phyloP scores from a whole-genome alignment of 164 flowering plant genomes.

The Echeveria elegans region DNA sequence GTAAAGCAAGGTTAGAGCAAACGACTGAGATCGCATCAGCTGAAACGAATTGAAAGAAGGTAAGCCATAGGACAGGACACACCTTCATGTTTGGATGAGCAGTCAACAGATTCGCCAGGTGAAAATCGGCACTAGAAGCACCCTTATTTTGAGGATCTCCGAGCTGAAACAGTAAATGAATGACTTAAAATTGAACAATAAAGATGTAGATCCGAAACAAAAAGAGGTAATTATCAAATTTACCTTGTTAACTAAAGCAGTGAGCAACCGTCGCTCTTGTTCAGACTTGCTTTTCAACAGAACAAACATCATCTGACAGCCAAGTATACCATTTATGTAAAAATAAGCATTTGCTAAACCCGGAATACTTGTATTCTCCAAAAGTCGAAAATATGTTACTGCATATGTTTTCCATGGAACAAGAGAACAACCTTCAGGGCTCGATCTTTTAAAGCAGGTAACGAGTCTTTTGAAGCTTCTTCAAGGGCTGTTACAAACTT shows the following conservation, averaged over 20 bases:
- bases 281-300: conserved; percentile 77
- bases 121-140: conserved; percentile 86
- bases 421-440: conserved; percentile 62
- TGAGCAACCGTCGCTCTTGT: conserved; percentile 81
- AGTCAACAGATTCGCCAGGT: conserved; percentile 64
- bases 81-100: conserved; percentile 99
- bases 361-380: not conserved
- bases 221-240: conserved; percentile 9
- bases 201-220: not conserved
- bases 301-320: conserved; percentile 48
- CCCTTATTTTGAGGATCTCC: conserved; percentile 91
- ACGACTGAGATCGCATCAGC: not conserved
- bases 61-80: not conserved
- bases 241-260: conserved; percentile 88
- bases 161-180: conserved; percentile 38
- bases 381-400: not conserved
- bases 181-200: not conserved
- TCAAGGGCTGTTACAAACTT: conserved; percentile 75
- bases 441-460: conserved; percentile 67
- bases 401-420: not conserved
- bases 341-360: not conserved
- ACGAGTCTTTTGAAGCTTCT: conserved; percentile 84
- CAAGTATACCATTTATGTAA: not conserved
- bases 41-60: not conserved
- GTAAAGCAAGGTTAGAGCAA: not conserved